Conservation (phyloP, 495 filamentous ascomycete species). For the Xylaria intraflava region DNA sequence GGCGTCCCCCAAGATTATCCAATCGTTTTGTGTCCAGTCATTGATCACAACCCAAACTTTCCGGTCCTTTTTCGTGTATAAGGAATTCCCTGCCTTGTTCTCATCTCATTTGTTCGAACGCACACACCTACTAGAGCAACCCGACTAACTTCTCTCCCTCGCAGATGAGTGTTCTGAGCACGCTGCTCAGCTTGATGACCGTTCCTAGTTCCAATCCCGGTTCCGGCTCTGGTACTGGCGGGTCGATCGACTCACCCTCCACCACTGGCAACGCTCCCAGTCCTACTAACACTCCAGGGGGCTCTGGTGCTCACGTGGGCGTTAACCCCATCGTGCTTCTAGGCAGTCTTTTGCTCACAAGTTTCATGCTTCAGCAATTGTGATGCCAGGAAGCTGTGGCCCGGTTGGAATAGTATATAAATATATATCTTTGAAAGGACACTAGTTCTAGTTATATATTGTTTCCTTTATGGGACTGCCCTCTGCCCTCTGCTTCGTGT, state of each 20-base stretch:
- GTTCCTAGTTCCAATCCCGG: constrained; percentile 18
- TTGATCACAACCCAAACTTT: background rate
- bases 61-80: background rate
- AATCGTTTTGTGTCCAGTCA: background rate
- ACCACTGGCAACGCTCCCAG: background rate
- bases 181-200: constrained; percentile 43
- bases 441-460: no score
- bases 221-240: constrained; percentile 15
- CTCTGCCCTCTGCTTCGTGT: no score
- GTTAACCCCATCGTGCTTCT: background rate
- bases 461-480: no score
- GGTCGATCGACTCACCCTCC: constrained; percentile 11
- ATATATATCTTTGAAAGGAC: no score
- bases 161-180: constrained; percentile 53
- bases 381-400: background rate
- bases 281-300: background rate
- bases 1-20: background rate
- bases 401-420: no score
- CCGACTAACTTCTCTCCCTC: constrained; percentile 32
- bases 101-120: background rate
- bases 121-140: background rate
- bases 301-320: background rate
- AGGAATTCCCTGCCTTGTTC: background rate
- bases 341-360: background rate
- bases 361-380: background rate